Conservation (phyloP, 495 filamentous ascomycete genomes). For the Apodospora peruviana region DNA sequence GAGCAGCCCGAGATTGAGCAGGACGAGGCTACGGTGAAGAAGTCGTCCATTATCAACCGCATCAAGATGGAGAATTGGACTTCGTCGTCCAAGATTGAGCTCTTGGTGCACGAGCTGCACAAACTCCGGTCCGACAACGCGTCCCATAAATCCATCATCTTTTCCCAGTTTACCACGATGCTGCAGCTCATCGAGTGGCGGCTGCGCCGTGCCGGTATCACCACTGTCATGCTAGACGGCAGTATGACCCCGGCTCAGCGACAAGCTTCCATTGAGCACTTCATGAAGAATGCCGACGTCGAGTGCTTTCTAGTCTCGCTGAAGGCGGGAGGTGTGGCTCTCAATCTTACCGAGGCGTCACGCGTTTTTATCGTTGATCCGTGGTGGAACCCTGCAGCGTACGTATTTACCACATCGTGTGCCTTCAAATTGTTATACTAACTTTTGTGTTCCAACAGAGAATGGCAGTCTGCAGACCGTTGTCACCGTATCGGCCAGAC, state of each 20-base stretch:
- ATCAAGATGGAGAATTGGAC: conserved; percentile 98
- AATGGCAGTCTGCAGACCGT: conserved; percentile 95
- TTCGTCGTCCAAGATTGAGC: conserved; percentile 95
- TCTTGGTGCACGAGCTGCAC: conserved; percentile 88
- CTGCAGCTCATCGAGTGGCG: conserved; percentile 96
- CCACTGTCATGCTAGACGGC: conserved; percentile 94
- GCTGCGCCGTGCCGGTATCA: conserved; percentile 87
- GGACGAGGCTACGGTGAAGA: conserved; percentile 76
- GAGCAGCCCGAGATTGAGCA: conserved; percentile 92
- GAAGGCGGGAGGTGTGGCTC: conserved; percentile 90
- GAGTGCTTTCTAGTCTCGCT: conserved; percentile 93
- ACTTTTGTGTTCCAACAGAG: conserved; percentile 25
- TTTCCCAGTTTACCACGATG: conserved; percentile 97
- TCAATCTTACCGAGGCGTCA: conserved; percentile 92
- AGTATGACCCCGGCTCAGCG: conserved; percentile 91
- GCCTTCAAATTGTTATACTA: neutral
- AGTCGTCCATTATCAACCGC: conserved; percentile 91
- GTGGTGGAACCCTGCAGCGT: conserved; percentile 95
- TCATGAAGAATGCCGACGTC: conserved; percentile 89
- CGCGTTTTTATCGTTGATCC: conserved; percentile 94
- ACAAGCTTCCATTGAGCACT: conserved; percentile 82
- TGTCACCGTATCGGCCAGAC: conserved; percentile 96
- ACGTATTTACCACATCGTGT: conserved; percentile 5
- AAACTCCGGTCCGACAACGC: conserved; percentile 82
- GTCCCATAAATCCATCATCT: conserved; percentile 93